These are phyloP conservation scores for Gracilaria domingensis DNA, from an alignment of 23 red algal genomes.

Conservation along the genomic window DNA sequence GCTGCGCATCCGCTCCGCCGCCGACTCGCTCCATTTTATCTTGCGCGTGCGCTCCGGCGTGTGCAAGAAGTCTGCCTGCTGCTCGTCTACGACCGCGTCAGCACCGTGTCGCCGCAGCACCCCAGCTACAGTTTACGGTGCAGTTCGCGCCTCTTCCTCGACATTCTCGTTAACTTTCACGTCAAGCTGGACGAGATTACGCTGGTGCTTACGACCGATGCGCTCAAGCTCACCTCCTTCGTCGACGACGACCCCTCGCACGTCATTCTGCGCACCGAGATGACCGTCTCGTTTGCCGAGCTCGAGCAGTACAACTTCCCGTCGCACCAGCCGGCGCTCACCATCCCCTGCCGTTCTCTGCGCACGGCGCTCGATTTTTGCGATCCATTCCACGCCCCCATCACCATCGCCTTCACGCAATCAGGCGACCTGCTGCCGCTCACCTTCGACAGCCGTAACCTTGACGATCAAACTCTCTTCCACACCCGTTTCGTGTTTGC, in stretches of 20 bases:
- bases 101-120: background rate
- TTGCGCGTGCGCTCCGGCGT: conserved; percentile 21
- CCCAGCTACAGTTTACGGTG: background rate
- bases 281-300: conserved; percentile 33
- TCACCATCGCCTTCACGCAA: conserved; percentile 28
- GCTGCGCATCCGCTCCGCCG: conserved; percentile 13
- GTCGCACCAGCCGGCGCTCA: background rate
- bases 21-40: background rate
- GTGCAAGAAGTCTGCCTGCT: conserved; percentile 28
- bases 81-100: conserved; percentile 38
- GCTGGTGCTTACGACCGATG: conserved; percentile 2
- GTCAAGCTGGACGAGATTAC: conserved; percentile 56
- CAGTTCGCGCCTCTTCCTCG: background rate
- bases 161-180: conserved; percentile 48
- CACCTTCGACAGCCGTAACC: background rate
- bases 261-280: conserved; percentile 56
- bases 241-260: conserved; percentile 56
- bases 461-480: background rate
- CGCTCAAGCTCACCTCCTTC: conserved; percentile 45
- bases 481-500: conserved; percentile 52
- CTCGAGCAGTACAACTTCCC: conserved; percentile 24
- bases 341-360: conserved; percentile 27
- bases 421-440: conserved; percentile 3
- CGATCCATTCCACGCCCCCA: conserved; percentile 32
- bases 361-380: conserved; percentile 64